Conservation (phyloP, 2,329 filamentous ascomycete species). For the Botryosphaeria dothidea region DNA sequence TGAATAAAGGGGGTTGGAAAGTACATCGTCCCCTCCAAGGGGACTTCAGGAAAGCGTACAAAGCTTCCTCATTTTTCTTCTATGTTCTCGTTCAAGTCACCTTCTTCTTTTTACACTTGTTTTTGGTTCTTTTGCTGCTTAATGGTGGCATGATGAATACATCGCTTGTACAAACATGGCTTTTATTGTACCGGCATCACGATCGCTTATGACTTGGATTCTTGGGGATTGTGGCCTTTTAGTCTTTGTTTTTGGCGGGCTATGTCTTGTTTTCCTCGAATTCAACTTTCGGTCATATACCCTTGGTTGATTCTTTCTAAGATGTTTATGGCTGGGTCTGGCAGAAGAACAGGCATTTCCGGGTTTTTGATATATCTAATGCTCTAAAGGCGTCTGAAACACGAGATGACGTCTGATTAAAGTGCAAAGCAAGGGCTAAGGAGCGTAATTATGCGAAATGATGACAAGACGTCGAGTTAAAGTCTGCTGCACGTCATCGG, state of each 20-base stretch:
- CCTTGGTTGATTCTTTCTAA: not conserved
- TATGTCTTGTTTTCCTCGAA: too few species aligned
- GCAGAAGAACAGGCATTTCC: too few species aligned
- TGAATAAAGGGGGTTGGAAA: too few species aligned
- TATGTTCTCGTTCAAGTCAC: too few species aligned
- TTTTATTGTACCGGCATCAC: not conserved
- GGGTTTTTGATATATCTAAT: too few species aligned
- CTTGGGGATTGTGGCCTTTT: not conserved
- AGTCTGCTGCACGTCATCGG: conserved; percentile 12
- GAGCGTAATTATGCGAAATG: too few species aligned
- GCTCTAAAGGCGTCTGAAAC: too few species aligned
- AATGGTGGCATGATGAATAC: not conserved
- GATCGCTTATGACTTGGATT: not conserved
- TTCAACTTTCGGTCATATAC: conserved; percentile 11
- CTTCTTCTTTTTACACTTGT: too few species aligned
- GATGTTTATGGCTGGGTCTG: not conserved
- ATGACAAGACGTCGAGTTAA: conserved; percentile 8
- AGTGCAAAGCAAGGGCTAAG: not conserved
- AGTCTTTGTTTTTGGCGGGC: not conserved
- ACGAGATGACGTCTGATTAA: not conserved
- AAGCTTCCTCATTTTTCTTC: too few species aligned
- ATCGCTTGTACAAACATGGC: not conserved
- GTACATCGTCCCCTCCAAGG: too few species aligned
- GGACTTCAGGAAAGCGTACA: too few species aligned
- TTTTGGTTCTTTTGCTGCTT: not conserved